Conservation (phyloP, 768 basidiomycete species). For the Phylloporus sp. region DNA sequence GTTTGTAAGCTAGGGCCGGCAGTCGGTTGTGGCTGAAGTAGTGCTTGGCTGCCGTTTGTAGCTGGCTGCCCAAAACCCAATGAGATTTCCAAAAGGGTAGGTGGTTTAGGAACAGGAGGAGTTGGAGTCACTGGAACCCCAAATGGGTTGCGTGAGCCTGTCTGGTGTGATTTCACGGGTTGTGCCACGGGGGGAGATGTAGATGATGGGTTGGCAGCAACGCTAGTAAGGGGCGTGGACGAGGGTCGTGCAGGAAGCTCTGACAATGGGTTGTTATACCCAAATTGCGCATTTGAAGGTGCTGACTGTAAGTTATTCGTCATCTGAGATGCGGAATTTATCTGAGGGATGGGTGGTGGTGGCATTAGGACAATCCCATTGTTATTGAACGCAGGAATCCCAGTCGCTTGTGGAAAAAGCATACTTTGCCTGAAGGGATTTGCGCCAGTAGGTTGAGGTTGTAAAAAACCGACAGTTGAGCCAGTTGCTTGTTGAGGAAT, state of each 20-base stretch:
- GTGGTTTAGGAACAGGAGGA: constrained; percentile 69
- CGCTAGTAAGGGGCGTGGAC: constrained; percentile 64
- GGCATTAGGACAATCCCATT: constrained; percentile 18
- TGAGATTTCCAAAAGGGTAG: constrained; percentile 78
- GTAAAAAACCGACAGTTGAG: constrained; percentile 48
- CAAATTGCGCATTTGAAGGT: constrained; percentile 4
- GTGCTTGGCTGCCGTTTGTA: constrained; percentile 27
- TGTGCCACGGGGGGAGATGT: constrained; percentile 47
- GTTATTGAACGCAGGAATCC: constrained; percentile 44
- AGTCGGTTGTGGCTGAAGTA: constrained; percentile 26
- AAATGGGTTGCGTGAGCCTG: constrained; percentile 95
- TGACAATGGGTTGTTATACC: not conserved
- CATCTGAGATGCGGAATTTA: constrained; percentile 10
- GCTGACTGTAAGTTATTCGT: constrained; percentile 5
- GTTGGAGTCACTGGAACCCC: constrained; percentile 62
- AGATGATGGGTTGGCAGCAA: constrained; percentile 23
- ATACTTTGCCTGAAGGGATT: constrained; percentile 87
- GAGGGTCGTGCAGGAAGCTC: constrained; percentile 56
- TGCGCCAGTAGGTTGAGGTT: constrained; percentile 52
- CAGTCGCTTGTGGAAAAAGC: constrained; percentile 62
- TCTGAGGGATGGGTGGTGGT: constrained; percentile 6
- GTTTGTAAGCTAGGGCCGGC: constrained; percentile 28
- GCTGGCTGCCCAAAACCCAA: constrained; percentile 40
- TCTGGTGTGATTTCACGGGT: constrained; percentile 81
- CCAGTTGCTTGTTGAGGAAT: constrained; percentile 47